Conservation (phyloP, 768 basidiomycete species). For the Termitomyces sp. region DNA sequence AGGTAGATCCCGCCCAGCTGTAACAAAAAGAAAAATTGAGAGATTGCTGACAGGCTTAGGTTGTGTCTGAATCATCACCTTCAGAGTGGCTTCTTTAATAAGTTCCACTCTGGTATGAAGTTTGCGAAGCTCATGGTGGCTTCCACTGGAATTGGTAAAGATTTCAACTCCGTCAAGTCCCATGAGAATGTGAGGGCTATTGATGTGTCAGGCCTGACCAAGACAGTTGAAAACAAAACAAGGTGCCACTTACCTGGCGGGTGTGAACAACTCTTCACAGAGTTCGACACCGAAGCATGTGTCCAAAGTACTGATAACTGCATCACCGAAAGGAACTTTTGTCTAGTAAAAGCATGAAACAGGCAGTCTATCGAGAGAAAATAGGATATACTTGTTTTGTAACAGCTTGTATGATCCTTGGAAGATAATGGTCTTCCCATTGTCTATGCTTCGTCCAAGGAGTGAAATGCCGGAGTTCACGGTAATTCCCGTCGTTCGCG, state of each 20-base stretch:
- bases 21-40: background rate
- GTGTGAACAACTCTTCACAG: slow-evolving; percentile 97
- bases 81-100: slow-evolving; percentile 94
- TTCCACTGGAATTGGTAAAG: slow-evolving; percentile 97
- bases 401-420: slow-evolving; percentile 81
- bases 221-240: background rate
- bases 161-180: slow-evolving; percentile 98
- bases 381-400: slow-evolving; percentile 71
- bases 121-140: slow-evolving; percentile 98
- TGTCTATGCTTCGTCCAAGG: slow-evolving; percentile 91
- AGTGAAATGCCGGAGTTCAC: slow-evolving; percentile 85
- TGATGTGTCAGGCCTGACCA: background rate
- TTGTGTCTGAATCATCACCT: slow-evolving; percentile 43
- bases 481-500: slow-evolving; percentile 97
- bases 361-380: background rate
- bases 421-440: slow-evolving; percentile 90
- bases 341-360: slow-evolving; percentile 36
- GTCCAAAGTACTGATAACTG: slow-evolving; percentile 87
- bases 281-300: slow-evolving; percentile 97
- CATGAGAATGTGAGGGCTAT: slow-evolving; percentile 96
- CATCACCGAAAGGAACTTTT: slow-evolving; percentile 95
- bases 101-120: slow-evolving; percentile 87
- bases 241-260: slow-evolving; percentile 72
- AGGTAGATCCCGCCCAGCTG: slow-evolving; percentile 96
- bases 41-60: background rate